A percentile compares a stretch with the other conserved stretches of the same genome.
Conservation (phyloP, 306 rosid species). For the Cicer bijugum region DNA sequence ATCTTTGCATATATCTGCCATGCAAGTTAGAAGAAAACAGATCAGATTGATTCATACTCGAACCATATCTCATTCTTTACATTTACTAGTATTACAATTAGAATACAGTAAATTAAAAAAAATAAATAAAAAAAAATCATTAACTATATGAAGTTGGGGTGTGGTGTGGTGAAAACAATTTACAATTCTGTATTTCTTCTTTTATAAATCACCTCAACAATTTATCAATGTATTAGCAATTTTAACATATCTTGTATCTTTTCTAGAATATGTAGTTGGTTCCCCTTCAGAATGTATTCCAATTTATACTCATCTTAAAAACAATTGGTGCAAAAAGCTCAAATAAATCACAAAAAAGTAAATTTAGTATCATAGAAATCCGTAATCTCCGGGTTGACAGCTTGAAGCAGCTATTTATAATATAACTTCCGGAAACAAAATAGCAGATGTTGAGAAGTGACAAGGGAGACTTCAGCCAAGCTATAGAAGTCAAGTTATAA, state of each 20-base stretch:
- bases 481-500: neutral
- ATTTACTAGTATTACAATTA: neutral
- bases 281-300: slow-evolving; percentile 12
- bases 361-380: neutral
- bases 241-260: slow-evolving; percentile 4
- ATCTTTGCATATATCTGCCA: slow-evolving; percentile 92
- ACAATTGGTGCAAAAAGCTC: neutral
- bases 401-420: neutral
- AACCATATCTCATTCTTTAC: neutral
- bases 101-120: slow-evolving; percentile 20
- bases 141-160: neutral
- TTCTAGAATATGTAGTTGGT: slow-evolving; percentile 24
- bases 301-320: neutral
- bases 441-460: neutral
- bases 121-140: neutral
- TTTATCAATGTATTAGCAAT: neutral
- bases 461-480: neutral
- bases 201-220: neutral
- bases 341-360: neutral
- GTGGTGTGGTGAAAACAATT: neutral
- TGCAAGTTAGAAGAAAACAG: slow-evolving; percentile 32
- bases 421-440: slow-evolving; percentile 1
- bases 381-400: neutral
- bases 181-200: neutral
- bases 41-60: slow-evolving; percentile 12